Conservation (phyloP, 257 asterid genomes). For the Fraxinus pennsylvanica region DNA sequence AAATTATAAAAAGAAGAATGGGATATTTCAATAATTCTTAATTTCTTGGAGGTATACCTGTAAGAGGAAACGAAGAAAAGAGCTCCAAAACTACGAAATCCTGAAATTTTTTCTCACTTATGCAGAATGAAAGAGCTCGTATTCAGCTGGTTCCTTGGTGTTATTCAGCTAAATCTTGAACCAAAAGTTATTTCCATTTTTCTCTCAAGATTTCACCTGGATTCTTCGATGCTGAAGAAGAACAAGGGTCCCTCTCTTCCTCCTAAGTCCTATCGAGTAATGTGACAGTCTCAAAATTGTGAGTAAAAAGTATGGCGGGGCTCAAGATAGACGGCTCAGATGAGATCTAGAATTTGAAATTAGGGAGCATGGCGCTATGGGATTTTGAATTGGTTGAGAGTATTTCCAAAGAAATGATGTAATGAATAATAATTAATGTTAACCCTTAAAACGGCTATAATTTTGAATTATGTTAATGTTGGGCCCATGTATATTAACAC, state of each 20-base stretch:
- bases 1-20: background rate
- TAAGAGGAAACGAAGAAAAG: conserved; percentile 61
- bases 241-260: background rate
- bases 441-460: conserved; percentile 49
- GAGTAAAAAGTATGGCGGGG: conserved; percentile 10
- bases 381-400: conserved; percentile 44
- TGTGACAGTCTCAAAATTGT: conserved; percentile 16
- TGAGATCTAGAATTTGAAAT: conserved; percentile 41
- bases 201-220: background rate
- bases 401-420: conserved; percentile 11
- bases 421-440: background rate
- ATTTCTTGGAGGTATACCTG: conserved; percentile 48
- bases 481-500: too few relatives aligned
- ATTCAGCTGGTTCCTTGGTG: conserved; percentile 1
- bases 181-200: background rate
- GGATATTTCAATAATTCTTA: background rate
- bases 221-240: conserved; percentile 18
- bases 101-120: conserved; percentile 46
- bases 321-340: conserved; percentile 38
- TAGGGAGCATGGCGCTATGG: conserved; percentile 36
- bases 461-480: background rate
- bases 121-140: conserved; percentile 1
- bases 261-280: background rate
- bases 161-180: conserved; percentile 23
- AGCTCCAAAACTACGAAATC: conserved; percentile 48